Evolutionary conservation across 176 grass and related monocot genomes (phyloP).

Genomic region (Tillandsia leiboldiana): DNA sequence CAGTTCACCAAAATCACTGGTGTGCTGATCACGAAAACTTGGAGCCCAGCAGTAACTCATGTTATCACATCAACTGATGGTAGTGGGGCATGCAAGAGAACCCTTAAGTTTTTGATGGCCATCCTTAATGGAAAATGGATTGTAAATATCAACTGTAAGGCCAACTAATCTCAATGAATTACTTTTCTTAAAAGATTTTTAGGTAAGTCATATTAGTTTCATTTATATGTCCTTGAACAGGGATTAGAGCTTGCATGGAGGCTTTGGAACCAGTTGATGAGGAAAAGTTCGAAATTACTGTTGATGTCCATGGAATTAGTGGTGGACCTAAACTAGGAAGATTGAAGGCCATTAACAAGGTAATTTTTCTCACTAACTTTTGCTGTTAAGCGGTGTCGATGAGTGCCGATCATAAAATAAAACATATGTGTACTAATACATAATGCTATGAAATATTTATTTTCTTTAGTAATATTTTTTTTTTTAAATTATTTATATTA

Average conservation of each 20-base stretch:
- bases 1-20: slow-evolving; percentile 54
- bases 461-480: no score
- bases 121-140: slow-evolving; percentile 89
- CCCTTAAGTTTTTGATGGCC: slow-evolving; percentile 84
- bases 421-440: no score
- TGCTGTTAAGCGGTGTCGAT: no score
- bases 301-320: slow-evolving; percentile 59
- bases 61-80: slow-evolving; percentile 65
- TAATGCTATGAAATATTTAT: no score
- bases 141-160: slow-evolving; percentile 69
- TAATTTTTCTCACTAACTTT: slow-evolving; percentile 12
- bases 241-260: slow-evolving; percentile 76
- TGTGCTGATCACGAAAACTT: slow-evolving; percentile 42
- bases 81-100: slow-evolving; percentile 75
- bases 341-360: slow-evolving; percentile 40
- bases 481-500: no score
- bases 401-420: no score
- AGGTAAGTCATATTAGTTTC: no score
- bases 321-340: slow-evolving; percentile 62
- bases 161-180: background rate
- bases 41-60: slow-evolving; percentile 71
- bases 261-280: slow-evolving; percentile 42
- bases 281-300: slow-evolving; percentile 46
- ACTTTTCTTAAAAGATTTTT: no score
- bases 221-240: slow-evolving; percentile 12